Conservation (phyloP, 495 filamentous ascomycete genomes). For the Tuber borchii region DNA sequence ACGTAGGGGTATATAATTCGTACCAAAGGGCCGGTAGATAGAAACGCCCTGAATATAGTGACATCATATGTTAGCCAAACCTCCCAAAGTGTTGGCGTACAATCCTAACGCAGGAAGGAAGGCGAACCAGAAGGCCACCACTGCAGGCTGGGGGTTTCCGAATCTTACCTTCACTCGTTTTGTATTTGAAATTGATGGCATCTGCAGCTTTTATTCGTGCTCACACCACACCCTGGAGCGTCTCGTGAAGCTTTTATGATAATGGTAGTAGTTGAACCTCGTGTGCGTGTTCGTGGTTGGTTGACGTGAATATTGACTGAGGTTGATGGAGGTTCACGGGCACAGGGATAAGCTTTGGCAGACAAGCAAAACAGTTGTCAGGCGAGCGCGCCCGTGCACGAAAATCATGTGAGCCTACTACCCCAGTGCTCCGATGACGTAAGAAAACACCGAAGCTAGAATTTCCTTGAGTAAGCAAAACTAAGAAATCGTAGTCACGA, state of each 20-base stretch:
- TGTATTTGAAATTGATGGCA: not conserved
- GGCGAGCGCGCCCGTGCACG: not conserved
- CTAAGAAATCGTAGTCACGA: not conserved
- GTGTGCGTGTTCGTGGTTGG: not conserved
- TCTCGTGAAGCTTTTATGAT: not conserved
- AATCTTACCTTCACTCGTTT: not conserved
- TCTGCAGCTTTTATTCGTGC: not conserved
- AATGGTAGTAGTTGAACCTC: not conserved
- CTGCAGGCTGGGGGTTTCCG: not conserved
- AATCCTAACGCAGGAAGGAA: not conserved
- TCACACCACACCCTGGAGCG: not conserved
- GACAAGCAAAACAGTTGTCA: not conserved
- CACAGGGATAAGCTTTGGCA: not conserved
- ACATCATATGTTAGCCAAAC: not conserved
- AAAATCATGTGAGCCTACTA: not conserved
- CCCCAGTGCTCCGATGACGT: not conserved
- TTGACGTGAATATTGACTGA: not conserved
- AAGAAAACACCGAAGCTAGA: not conserved
- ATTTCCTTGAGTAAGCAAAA: not conserved
- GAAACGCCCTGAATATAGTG: slow-evolving; percentile 29
- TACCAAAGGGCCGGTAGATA: slow-evolving; percentile 39
- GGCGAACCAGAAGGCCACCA: not conserved
- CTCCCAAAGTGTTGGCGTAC: not conserved
- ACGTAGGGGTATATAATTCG: slow-evolving; percentile 2
- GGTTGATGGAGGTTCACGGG: not conserved